A percentile compares a stretch with the other conserved stretches of the same genome.
phyloP scores from a whole-genome alignment of 1,139 yeast species.

The Suhomyces coccinellae region DNA sequence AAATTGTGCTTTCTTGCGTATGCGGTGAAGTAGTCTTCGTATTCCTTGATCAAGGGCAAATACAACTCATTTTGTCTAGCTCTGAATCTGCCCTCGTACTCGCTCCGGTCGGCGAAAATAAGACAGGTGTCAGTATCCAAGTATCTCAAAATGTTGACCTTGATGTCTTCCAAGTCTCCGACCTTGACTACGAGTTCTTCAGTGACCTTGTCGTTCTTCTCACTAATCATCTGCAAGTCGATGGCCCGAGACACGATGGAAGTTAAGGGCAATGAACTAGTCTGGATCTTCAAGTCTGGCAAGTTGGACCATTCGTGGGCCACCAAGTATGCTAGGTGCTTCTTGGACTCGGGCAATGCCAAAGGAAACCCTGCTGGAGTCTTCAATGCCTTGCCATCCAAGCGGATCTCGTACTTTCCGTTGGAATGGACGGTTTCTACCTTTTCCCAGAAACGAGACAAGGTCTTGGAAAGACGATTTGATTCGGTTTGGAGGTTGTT shows the following conservation, averaged over 20 bases:
- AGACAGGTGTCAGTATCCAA: constrained; percentile 92
- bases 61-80: constrained; percentile 73
- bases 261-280: constrained; percentile 82
- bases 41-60: constrained; percentile 67
- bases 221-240: constrained; percentile 51
- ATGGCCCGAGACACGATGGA: constrained; percentile 84
- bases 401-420: constrained; percentile 50
- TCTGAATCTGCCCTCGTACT: constrained; percentile 82
- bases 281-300: constrained; percentile 69
- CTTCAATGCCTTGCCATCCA: constrained; percentile 75
- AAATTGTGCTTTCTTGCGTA: constrained; percentile 36
- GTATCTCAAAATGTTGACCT: constrained; percentile 65
- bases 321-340: constrained; percentile 68
- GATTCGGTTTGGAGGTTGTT: constrained; percentile 60
- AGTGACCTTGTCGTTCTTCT: constrained; percentile 30
- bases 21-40: constrained; percentile 60
- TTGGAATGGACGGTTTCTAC: constrained; percentile 50
- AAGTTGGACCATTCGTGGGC: constrained; percentile 87
- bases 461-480: constrained; percentile 67
- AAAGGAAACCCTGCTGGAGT: constrained; percentile 82
- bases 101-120: constrained; percentile 77
- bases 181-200: constrained; percentile 55
- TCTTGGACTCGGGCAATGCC: constrained; percentile 60
- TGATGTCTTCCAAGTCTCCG: constrained; percentile 58
- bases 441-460: constrained; percentile 82